A percentile compares a stretch with the other conserved stretches of the same genome.
Evolutionary conservation across 2,329 filamentous ascomycete species (phyloP).

Genomic region (Parascedosporium putredinis): DNA sequence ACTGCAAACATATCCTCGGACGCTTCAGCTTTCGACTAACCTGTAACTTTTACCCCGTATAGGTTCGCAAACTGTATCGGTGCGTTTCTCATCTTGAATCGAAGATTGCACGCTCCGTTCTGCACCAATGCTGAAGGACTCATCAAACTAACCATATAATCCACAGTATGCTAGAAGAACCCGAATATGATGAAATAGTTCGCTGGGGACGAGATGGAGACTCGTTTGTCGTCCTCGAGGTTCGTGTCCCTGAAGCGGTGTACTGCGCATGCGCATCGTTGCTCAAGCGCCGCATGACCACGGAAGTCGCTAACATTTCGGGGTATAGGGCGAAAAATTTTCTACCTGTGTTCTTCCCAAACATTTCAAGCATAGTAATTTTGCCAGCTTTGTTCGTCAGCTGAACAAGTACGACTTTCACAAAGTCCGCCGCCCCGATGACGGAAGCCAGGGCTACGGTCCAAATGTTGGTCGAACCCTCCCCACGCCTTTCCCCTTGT

Average conservation of each 20-base stretch:
- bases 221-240: conserved; percentile 95
- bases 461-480: conserved; percentile 49
- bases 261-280: conserved; percentile 7
- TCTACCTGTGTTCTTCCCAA: conserved; percentile 95
- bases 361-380: conserved; percentile 98
- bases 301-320: background rate
- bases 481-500: background rate
- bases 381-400: conserved; percentile 91
- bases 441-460: conserved; percentile 48
- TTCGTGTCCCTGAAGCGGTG: conserved; percentile 39
- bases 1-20: conserved; percentile 3
- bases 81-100: conserved; percentile 27
- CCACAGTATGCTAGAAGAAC: conserved; percentile 87
- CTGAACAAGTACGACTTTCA: conserved; percentile 98
- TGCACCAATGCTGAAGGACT: background rate
- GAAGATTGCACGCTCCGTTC: too few relatives aligned
- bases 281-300: too few relatives aligned
- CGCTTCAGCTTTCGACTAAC: conserved; percentile 17
- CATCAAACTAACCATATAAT: conserved; percentile 13
- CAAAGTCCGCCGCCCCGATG: conserved; percentile 61
- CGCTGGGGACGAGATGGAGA: conserved; percentile 92
- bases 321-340: conserved; percentile 85
- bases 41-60: conserved; percentile 11
- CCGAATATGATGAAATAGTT: conserved; percentile 83
- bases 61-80: conserved; percentile 99